Percentiles rank a stretch among this genome's conserved stretches.
Evolutionary conservation across 1,284 basidiomycete genomes (phyloP).

Genomic region (Kalmanozyma brasiliensis): DNA sequence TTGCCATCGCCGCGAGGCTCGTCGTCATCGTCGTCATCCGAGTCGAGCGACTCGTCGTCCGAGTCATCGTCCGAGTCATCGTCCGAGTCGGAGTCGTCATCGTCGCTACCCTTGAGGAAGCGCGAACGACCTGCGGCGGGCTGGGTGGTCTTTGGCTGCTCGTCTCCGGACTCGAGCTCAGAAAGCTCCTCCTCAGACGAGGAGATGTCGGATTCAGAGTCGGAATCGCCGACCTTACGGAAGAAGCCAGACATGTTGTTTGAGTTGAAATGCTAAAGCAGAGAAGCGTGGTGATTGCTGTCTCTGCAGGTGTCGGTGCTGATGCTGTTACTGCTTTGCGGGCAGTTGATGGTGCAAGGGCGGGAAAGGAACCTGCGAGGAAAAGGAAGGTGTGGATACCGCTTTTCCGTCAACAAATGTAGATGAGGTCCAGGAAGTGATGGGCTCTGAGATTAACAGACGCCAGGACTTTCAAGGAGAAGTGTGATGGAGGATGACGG

Average conservation of each 20-base stretch:
- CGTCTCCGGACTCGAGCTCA: conserved; percentile 63
- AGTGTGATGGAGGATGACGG: conserved; percentile 20
- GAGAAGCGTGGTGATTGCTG: conserved; percentile 27
- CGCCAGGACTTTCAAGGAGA: conserved; percentile 41
- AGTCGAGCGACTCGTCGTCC: conserved; percentile 54
- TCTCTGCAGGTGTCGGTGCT: conserved; percentile 13
- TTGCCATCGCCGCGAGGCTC: conserved; percentile 38
- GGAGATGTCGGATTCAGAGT: conserved; percentile 66
- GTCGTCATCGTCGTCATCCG: conserved; percentile 53
- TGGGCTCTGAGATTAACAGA: conserved; percentile 18
- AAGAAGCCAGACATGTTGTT: conserved; percentile 66
- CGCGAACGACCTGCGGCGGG: conserved; percentile 46
- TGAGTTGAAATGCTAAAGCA: conserved; percentile 6
- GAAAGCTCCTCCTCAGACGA: conserved; percentile 66
- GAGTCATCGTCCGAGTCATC: conserved; percentile 52
- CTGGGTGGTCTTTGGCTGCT: conserved; percentile 55
- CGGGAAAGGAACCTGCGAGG: conserved; percentile 23
- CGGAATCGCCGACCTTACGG: conserved; percentile 64
- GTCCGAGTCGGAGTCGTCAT: conserved; percentile 54
- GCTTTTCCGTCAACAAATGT: conserved; percentile 41
- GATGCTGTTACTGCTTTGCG: neutral
- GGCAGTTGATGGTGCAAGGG: neutral
- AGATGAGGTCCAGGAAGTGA: conserved; percentile 37
- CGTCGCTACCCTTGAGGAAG: conserved; percentile 54
- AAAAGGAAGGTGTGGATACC: conserved; percentile 48